phyloP scores from a whole-genome alignment of 192 early-diverging fungal species.

The Pilaira anomala region DNA sequence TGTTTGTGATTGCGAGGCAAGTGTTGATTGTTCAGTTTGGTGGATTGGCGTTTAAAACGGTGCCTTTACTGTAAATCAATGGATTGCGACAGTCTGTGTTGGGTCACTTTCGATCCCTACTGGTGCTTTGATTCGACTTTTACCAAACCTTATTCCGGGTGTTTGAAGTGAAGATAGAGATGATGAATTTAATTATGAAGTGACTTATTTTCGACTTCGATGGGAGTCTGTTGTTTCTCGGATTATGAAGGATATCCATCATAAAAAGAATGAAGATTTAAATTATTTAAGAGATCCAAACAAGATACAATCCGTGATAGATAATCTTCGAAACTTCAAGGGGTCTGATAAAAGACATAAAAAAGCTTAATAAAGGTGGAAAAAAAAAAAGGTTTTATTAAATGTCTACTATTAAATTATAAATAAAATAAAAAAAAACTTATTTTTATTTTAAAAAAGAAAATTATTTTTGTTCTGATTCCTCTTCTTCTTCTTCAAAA shows the following conservation, averaged over 20 bases:
- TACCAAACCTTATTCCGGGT: slow-evolving; percentile 45
- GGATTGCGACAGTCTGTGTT: slow-evolving; percentile 73
- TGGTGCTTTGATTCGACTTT: slow-evolving; percentile 61
- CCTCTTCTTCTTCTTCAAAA: slow-evolving; percentile 44
- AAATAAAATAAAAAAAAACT: too few relatives aligned
- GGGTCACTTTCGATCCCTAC: slow-evolving; percentile 78
- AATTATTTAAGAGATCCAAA: too few relatives aligned
- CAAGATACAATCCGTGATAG: too few relatives aligned
- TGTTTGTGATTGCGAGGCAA: slow-evolving; percentile 71
- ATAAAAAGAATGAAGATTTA: neutral
- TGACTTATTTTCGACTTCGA: slow-evolving; percentile 21
- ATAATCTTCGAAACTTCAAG: too few relatives aligned
- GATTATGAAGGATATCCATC: slow-evolving; percentile 8
- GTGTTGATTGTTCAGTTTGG: slow-evolving; percentile 81
- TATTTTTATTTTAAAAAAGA: too few relatives aligned
- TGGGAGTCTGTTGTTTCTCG: slow-evolving; percentile 21
- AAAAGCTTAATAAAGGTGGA: too few relatives aligned
- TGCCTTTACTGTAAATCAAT: slow-evolving; percentile 62
- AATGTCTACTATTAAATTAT: too few relatives aligned
- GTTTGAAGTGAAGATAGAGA: slow-evolving; percentile 24
- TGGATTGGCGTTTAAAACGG: slow-evolving; percentile 83
- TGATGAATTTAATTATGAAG: slow-evolving; percentile 41
- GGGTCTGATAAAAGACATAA: too few relatives aligned
- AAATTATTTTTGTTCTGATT: slow-evolving; percentile 39
- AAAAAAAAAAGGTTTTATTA: too few relatives aligned